phyloP scores from a whole-genome alignment of 345 rosid genomes.

The Citrus sp. region DNA sequence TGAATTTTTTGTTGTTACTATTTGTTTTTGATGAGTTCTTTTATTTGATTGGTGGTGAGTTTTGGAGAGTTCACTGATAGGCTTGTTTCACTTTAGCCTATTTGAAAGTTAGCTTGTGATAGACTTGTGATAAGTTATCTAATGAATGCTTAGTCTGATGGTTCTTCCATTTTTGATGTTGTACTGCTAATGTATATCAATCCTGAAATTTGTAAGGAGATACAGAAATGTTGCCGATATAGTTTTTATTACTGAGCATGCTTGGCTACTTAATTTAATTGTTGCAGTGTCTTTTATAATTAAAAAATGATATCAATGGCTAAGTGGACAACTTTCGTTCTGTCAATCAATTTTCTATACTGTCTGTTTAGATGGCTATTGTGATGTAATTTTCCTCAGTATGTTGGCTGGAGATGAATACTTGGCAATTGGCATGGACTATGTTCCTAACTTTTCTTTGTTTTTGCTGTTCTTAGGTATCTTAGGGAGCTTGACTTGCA shows the following conservation, averaged over 20 bases:
- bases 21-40: not conserved
- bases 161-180: not conserved
- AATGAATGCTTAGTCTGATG: too few species aligned
- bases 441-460: not conserved
- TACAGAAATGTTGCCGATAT: not conserved
- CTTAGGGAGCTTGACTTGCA: conserved; percentile 96
- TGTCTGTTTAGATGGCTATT: not conserved
- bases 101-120: not conserved
- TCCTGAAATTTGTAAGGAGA: not conserved
- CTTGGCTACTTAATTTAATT: not conserved
- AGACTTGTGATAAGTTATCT: not conserved
- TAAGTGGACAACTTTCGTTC: not conserved
- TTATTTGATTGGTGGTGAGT: not conserved
- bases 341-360: not conserved
- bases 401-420: not conserved
- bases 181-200: not conserved
- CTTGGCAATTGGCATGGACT: not conserved
- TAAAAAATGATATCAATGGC: too few species aligned
- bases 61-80: not conserved
- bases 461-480: conserved; percentile 37
- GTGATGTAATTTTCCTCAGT: not conserved
- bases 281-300: not conserved
- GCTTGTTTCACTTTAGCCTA: not conserved
- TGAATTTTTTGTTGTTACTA: not conserved
- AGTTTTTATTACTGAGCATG: not conserved